Base-by-base conservation (phyloP, 441 rosid genomes). In the Erodium texanum region DNA sequence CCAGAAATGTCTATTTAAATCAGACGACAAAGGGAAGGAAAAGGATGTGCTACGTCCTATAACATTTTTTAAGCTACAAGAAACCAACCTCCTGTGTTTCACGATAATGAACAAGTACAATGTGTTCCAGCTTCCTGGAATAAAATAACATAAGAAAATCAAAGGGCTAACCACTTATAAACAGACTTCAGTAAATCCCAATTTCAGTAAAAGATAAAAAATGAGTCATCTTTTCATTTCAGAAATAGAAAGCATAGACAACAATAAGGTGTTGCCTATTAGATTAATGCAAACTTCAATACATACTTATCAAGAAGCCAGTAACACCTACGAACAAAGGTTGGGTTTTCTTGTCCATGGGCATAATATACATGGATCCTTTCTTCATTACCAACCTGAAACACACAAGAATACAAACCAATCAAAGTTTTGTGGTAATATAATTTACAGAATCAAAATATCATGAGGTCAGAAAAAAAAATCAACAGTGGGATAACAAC, bases 321-420 rank as follows among this genome's bases (percentile, higher is more conserved):
- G 72, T 94, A 94, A 84, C 98, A 92, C 80, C 99, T 83, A 68
- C 98, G 96, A 43, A 92, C 98, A 76, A 94, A 94, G 12, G 99
- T 90, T 29, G 92, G 85, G 63, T 79, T 86, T 70, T 84, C 96
- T 64, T 87, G 86, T 24, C 99, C 99, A 24, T 94, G 99, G 8
- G 99, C 99, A 78, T 94, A 94, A 75, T 94, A 94, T 63, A 94
- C 99, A 82, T 94, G 99, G 79, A 94, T 90, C 82, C 99, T 90
- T 80, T 94, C 99, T 67, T 88, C 97, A 68, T 86, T 78, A 71
- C 99, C 96, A 75, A 94, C 95, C 99, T 94, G 74, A 48, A 73
- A 24, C 24, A 71, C n/a, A 34, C 38, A 34, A 65, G 38, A 71
- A 70, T 29, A 78, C 61, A n/a, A 62, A 45, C 64, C 12, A 66